Percentiles rank a stretch among this genome's conserved stretches.
Conservation (phyloP, 176 grass and related monocot species). For the Oryza nivara region DNA sequence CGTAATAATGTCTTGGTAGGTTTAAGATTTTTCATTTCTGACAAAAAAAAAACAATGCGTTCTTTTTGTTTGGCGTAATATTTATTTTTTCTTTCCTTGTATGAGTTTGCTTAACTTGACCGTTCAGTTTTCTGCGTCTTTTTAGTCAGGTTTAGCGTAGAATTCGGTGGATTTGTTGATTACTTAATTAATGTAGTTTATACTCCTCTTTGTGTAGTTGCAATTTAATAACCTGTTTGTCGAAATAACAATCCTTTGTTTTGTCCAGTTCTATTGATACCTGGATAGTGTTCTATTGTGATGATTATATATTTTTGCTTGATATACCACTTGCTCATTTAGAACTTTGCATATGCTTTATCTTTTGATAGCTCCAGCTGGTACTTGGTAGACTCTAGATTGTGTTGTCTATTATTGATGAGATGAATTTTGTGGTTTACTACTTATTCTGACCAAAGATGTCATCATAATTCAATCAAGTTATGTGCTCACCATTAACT, state of each 20-base stretch:
- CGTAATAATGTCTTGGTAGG: not conserved
- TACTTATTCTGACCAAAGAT: not conserved
- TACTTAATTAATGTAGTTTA: not conserved
- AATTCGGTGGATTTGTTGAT: not conserved
- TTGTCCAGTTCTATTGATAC: not conserved
- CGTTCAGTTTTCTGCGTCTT: not conserved
- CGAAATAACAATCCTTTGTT: not conserved
- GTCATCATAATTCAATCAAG: not conserved
- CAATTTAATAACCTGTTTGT: slow-evolving; percentile 12
- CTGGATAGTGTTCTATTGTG: not conserved
- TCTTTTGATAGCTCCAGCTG: not conserved
- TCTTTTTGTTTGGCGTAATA: not conserved
- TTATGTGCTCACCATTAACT: not conserved
- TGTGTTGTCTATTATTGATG: not conserved
- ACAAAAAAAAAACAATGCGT: not conserved
- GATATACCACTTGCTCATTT: not conserved
- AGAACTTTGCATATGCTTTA: not conserved
- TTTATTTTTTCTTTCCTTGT: no score
- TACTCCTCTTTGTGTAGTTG: slow-evolving; percentile 13
- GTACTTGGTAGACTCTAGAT: not conserved
- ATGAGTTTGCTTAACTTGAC: not conserved
- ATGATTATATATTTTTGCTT: not conserved
- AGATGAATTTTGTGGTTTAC: not conserved
- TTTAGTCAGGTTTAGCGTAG: slow-evolving; percentile 1
- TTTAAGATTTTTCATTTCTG: not conserved